Conservation (phyloP, 2,329 filamentous ascomycete species). For the Diaporthe velutina region DNA sequence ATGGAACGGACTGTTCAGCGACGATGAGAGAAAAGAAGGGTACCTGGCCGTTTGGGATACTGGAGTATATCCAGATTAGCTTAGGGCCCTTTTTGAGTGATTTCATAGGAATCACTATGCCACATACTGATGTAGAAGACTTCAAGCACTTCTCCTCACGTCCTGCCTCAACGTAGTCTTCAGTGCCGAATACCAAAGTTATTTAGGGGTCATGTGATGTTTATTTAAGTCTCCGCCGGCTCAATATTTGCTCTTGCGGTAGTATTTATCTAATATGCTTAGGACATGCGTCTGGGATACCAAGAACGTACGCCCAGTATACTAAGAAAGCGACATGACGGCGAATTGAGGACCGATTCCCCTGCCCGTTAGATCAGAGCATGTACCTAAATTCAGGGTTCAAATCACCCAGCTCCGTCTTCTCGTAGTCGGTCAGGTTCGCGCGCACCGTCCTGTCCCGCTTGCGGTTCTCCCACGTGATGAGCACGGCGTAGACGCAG, state of each 20-base stretch:
- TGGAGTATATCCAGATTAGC: slow-evolving; percentile 47
- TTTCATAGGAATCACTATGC: neutral
- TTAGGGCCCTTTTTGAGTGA: neutral
- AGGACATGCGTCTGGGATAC: neutral
- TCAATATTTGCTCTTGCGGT: neutral
- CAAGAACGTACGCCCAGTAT: neutral
- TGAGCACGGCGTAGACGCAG: slow-evolving; percentile 69
- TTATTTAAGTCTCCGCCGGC: neutral
- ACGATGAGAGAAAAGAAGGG: slow-evolving; percentile 70
- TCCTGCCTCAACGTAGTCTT: no score
- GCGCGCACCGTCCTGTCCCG: slow-evolving; percentile 57
- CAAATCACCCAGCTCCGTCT: slow-evolving; percentile 56
- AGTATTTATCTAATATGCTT: no score
- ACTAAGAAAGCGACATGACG: neutral
- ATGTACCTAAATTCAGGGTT: slow-evolving; percentile 54
- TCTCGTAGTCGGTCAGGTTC: slow-evolving; percentile 50
- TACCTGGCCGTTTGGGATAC: slow-evolving; percentile 73
- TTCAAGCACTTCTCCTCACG: no score
- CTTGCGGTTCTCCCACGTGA: slow-evolving; percentile 71
- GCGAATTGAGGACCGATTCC: neutral
- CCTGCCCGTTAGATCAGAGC: slow-evolving; percentile 43
- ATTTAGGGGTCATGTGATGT: no score
- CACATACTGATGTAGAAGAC: neutral
- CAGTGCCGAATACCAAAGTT: no score
- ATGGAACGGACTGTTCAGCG: slow-evolving; percentile 73